Percentiles rank a stretch among this genome's conserved stretches.
Conservation (phyloP, 2,329 filamentous ascomycete species). For the Venturia effusa region DNA sequence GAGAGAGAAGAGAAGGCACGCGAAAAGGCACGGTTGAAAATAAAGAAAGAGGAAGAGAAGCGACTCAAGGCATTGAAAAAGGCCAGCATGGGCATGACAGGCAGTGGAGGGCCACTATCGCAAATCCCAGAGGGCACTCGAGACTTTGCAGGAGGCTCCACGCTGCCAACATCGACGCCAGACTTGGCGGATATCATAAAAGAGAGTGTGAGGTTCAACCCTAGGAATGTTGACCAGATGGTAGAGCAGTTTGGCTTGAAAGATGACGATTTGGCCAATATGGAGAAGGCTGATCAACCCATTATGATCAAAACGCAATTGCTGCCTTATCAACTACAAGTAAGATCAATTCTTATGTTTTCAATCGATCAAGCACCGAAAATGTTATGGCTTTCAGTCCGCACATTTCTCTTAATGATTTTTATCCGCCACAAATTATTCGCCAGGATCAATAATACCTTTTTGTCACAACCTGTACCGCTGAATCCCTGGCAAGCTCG, state of each 20-base stretch:
- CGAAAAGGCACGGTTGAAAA: background rate
- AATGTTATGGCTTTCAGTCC: no score
- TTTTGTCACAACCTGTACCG: no score
- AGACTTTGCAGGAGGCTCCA: conserved; percentile 25
- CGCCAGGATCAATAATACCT: no score
- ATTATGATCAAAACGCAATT: conserved; percentile 52
- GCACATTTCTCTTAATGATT: no score
- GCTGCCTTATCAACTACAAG: conserved; percentile 65
- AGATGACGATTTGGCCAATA: conserved; percentile 57
- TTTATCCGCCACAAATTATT: no score
- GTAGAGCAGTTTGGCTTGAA: conserved; percentile 60
- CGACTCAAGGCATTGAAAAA: conserved; percentile 22
- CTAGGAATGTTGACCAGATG: conserved; percentile 52
- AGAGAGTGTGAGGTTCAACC: conserved; percentile 56
- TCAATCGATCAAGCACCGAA: background rate
- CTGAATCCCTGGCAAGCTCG: background rate
- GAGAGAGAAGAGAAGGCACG: conserved; percentile 40
- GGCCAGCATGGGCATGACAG: conserved; percentile 23
- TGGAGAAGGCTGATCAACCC: conserved; percentile 66
- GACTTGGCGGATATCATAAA: conserved; percentile 54
- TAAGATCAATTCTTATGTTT: background rate
- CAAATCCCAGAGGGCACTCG: conserved; percentile 10
- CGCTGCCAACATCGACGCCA: conserved; percentile 22
- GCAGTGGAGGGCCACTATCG: conserved; percentile 17
- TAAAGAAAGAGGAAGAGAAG: conserved; percentile 41